A percentile compares a stretch with the other conserved stretches of the same genome.
These are phyloP conservation scores for Ceratobasidium papillatum DNA, from an alignment of 1,284 basidiomycete genomes.

Conservation along the genomic window DNA sequence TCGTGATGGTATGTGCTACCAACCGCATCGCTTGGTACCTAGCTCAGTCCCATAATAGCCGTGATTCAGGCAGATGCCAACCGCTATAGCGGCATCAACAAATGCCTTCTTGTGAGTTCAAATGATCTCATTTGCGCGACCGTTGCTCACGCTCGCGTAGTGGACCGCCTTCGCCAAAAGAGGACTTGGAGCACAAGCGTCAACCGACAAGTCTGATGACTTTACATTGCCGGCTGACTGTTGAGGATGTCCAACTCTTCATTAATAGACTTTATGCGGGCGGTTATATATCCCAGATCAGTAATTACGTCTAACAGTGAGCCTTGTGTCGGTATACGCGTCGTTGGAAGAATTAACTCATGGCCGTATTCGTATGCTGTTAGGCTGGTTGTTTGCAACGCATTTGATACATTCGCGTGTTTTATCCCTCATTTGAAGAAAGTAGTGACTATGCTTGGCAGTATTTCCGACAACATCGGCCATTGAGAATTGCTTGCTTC, in stretches of 20 bases:
- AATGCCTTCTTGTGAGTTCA: conserved; percentile 38
- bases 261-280: neutral
- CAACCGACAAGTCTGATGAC: conserved; percentile 25
- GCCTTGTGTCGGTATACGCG: neutral
- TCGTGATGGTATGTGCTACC: conserved; percentile 28
- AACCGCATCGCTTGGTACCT: no score
- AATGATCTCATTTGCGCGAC: neutral
- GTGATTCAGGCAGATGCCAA: conserved; percentile 43
- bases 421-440: neutral
- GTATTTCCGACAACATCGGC: neutral
- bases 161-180: conserved; percentile 36
- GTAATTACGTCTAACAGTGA: neutral
- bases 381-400: neutral
- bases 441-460: neutral
- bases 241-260: neutral
- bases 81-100: conserved; percentile 42
- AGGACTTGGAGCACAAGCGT: conserved; percentile 23
- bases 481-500: neutral
- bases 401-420: neutral
- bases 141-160: neutral
- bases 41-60: neutral
- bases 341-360: neutral
- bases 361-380: neutral
- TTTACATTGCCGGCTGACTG: conserved; percentile 32
- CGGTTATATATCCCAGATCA: neutral